phyloP scores from a whole-genome alignment of 2,329 filamentous ascomycete genomes.

The Phaeophleospora eucalypticola region DNA sequence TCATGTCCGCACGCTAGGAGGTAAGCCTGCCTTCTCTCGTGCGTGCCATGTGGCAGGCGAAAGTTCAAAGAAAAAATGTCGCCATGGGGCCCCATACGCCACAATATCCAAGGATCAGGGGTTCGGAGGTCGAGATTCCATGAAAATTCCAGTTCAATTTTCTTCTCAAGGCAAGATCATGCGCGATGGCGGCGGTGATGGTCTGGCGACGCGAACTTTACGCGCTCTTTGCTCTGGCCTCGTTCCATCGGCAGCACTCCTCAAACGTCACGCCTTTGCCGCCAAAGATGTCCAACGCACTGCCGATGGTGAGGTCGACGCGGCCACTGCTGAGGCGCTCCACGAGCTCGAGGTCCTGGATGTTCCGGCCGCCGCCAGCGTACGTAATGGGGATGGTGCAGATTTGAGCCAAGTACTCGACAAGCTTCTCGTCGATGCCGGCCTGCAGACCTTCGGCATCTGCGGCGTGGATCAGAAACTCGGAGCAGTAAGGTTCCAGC shows the following conservation, averaged over 20 bases:
- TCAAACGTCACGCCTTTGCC: slow-evolving; percentile 80
- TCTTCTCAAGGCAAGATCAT: no score
- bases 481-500: slow-evolving; percentile 87
- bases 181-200: no score
- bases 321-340: slow-evolving; percentile 72
- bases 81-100: neutral
- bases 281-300: slow-evolving; percentile 92
- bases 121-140: neutral
- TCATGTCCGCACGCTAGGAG: no score
- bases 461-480: slow-evolving; percentile 95
- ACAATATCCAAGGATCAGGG: neutral
- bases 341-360: slow-evolving; percentile 79
- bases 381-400: slow-evolving; percentile 92
- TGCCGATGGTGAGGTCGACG: slow-evolving; percentile 92
- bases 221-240: neutral
- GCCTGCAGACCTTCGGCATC: slow-evolving; percentile 92
- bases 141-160: no score
- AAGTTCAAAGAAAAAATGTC: neutral
- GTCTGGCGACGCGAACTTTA: no score
- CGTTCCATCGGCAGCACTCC: slow-evolving; percentile 87
- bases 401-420: slow-evolving; percentile 73
- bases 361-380: slow-evolving; percentile 80
- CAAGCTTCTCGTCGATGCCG: slow-evolving; percentile 83
- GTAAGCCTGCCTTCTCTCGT: no score
- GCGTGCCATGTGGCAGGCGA: neutral